phyloP scores from a whole-genome alignment of 2,329 filamentous ascomycete species.

The Fusarium neocosmosporiellum region DNA sequence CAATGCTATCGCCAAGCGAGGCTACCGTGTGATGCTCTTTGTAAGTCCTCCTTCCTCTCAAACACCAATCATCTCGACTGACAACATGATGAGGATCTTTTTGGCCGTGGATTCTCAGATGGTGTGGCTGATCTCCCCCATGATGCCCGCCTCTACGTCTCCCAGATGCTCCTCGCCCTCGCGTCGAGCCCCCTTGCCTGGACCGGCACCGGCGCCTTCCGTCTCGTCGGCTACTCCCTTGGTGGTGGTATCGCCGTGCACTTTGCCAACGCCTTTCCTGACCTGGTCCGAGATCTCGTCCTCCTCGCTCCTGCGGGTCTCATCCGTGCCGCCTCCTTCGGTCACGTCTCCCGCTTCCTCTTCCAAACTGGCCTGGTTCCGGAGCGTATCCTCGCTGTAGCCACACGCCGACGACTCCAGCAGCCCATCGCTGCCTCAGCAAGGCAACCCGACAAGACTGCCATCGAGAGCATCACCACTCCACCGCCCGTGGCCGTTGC shows the following conservation, averaged over 20 bases:
- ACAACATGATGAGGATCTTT: conserved; percentile 65
- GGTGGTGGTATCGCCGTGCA: conserved; percentile 82
- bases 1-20: conserved; percentile 71
- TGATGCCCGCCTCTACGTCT: conserved; percentile 77
- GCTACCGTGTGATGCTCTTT: conserved; percentile 85
- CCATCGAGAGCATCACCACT: conserved; percentile 30
- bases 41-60: conserved; percentile 49
- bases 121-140: conserved; percentile 74
- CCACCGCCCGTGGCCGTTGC: conserved; percentile 50
- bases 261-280: conserved; percentile 79
- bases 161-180: conserved; percentile 77
- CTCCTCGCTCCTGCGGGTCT: conserved; percentile 85
- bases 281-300: conserved; percentile 75
- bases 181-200: conserved; percentile 76
- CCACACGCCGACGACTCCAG: conserved; percentile 62
- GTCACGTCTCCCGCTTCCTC: conserved; percentile 59
- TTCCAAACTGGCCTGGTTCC: conserved; percentile 68
- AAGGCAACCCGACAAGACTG: conserved; percentile 40
- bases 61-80: conserved; percentile 19
- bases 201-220: conserved; percentile 69
- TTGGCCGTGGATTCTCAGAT: conserved; percentile 75
- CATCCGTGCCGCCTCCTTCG: conserved; percentile 68
- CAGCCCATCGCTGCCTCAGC: conserved; percentile 59
- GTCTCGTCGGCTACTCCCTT: conserved; percentile 82
- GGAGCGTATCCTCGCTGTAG: conserved; percentile 59